These are phyloP conservation scores for Pythium phragmiticola DNA, from an alignment of 352 stramenopile genomes.

Conservation along the genomic window DNA sequence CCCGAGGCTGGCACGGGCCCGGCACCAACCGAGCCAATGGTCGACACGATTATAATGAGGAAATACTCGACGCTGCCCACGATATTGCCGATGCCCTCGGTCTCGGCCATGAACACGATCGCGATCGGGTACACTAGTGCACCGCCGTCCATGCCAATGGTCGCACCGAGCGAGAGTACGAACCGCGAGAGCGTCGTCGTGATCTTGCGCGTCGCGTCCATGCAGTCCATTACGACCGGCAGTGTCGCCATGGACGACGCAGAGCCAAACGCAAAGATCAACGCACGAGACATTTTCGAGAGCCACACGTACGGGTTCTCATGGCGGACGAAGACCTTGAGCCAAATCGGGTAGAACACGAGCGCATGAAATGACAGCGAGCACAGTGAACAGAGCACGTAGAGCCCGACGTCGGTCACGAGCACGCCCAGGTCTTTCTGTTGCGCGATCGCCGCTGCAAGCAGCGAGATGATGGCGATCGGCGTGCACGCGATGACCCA, in stretches of 20 bases:
- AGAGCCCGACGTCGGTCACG: conserved; percentile 40
- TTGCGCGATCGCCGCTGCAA: conserved; percentile 31
- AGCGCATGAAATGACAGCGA: conserved; percentile 28
- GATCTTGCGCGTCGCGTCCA: conserved; percentile 25
- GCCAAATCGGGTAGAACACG: conserved; percentile 37
- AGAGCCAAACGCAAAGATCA: conserved; percentile 41
- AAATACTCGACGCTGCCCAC: conserved; percentile 35
- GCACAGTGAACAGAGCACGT: conserved; percentile 31
- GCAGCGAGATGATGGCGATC: conserved; percentile 39
- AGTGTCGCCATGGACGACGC: conserved; percentile 48
- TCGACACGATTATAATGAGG: conserved; percentile 34
- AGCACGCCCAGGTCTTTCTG: conserved; percentile 32
- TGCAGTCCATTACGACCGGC: conserved; percentile 37
- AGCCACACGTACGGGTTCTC: conserved; percentile 37
- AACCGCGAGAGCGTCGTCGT: conserved; percentile 28
- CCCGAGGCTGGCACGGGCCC: conserved; percentile 33
- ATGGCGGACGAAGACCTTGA: neutral
- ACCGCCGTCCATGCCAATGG: conserved; percentile 36
- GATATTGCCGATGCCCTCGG: conserved; percentile 23
- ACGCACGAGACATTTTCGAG: conserved; percentile 30
- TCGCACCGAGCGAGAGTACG: conserved; percentile 34
- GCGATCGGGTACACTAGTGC: conserved; percentile 33
- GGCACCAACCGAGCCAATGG: conserved; percentile 30
- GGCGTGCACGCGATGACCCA: conserved; percentile 45
- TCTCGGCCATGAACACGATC: conserved; percentile 42